A percentile compares a stretch with the other conserved stretches of the same genome.
phyloP scores from a whole-genome alignment of 768 basidiomycete species.

The Cystobasidium tubakii region DNA sequence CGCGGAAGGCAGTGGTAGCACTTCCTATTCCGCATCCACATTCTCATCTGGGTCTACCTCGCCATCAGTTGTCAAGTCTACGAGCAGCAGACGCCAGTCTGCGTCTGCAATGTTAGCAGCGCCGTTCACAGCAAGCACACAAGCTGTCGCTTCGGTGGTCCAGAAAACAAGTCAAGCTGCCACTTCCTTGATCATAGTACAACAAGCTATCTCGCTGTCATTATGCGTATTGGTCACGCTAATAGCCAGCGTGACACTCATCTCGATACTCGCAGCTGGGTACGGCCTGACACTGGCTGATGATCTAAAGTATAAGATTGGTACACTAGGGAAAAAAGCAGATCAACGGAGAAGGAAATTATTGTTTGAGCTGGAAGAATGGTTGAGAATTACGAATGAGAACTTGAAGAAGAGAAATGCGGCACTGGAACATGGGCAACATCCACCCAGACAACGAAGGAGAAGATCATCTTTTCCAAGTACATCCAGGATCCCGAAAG shows the following conservation, averaged over 20 bases:
- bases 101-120: background rate
- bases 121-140: background rate
- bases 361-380: background rate
- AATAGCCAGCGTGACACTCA: background rate
- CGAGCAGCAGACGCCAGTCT: background rate
- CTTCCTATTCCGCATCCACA: background rate
- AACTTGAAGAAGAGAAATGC: background rate
- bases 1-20: background rate
- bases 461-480: background rate
- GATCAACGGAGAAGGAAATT: background rate
- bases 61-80: background rate
- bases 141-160: background rate
- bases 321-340: background rate
- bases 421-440: background rate
- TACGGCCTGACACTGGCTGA: conserved; percentile 21
- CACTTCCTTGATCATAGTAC: background rate
- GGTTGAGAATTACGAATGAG: conserved; percentile 12
- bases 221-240: conserved; percentile 7
- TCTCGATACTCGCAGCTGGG: background rate
- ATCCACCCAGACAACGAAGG: background rate
- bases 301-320: conserved; percentile 17
- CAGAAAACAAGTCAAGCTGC: background rate
- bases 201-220: conserved; percentile 19
- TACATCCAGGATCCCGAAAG: background rate
- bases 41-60: background rate